These are phyloP conservation scores for Corynascus novoguineensis DNA, from an alignment of 495 filamentous ascomycete species.

Conservation along the genomic window DNA sequence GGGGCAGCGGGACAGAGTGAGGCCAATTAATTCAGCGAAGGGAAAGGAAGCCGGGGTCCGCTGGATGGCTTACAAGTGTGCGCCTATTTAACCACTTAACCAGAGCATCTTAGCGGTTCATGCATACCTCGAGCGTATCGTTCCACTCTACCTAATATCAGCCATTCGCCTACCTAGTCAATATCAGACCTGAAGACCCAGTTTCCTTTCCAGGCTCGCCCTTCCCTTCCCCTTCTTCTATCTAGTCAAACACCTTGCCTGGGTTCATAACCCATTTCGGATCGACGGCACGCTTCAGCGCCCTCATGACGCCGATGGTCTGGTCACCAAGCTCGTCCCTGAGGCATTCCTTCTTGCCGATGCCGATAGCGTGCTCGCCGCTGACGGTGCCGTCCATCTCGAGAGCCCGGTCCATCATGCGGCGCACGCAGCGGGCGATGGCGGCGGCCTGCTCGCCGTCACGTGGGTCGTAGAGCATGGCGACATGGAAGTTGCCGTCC, in stretches of 20 bases:
- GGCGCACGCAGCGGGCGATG: constrained; percentile 20
- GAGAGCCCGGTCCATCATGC: constrained; percentile 31
- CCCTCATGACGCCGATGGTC: constrained; percentile 31
- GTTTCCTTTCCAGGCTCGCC: too few relatives aligned
- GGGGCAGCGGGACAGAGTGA: not conserved
- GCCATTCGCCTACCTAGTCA: not conserved
- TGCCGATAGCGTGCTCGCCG: constrained; percentile 35
- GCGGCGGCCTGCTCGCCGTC: constrained; percentile 20
- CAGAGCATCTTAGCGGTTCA: too few relatives aligned
- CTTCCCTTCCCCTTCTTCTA: not conserved
- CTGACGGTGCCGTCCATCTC: constrained; percentile 38
- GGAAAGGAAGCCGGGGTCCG: too few relatives aligned
- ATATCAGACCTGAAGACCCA: too few relatives aligned
- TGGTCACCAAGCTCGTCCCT: constrained; percentile 29
- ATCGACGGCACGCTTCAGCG: constrained; percentile 30
- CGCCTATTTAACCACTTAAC: too few relatives aligned
- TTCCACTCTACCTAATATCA: constrained; percentile 3
- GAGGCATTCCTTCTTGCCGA: constrained; percentile 33
- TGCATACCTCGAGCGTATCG: too few relatives aligned
- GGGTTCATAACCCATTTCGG: constrained; percentile 35
- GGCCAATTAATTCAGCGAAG: not conserved
- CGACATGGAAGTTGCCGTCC: constrained; percentile 35
- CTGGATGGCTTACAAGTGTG: too few relatives aligned
- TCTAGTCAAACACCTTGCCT: constrained; percentile 33
- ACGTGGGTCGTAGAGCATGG: constrained; percentile 31